phyloP scores from a whole-genome alignment of 2,329 filamentous ascomycete genomes.

The Aspergillus sclerotialis region DNA sequence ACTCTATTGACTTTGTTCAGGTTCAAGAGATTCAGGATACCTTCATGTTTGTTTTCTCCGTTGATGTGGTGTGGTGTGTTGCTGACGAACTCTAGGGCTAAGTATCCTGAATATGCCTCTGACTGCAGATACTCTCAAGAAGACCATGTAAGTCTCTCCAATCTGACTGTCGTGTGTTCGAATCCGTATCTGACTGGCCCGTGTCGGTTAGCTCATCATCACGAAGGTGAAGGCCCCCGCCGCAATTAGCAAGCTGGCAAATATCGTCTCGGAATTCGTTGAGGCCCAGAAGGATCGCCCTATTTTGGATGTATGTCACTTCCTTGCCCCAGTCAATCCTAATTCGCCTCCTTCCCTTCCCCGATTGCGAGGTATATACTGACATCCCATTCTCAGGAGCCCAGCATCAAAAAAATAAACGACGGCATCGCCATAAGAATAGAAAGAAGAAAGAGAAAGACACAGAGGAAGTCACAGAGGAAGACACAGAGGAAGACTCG shows the following conservation, averaged over 20 bases:
- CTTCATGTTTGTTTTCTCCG: conserved; percentile 13
- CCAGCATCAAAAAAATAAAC: no score
- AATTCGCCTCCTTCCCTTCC: no score
- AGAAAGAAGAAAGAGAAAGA: no score
- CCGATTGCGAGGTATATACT: background rate
- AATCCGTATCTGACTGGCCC: no score
- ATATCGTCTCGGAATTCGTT: conserved; percentile 18
- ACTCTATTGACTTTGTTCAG: conserved; percentile 10
- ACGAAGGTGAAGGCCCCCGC: no score
- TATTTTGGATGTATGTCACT: conserved; percentile 23
- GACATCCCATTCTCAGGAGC: background rate
- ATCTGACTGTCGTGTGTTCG: background rate
- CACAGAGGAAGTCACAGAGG: background rate
- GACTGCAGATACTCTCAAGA: conserved; percentile 16
- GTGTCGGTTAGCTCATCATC: no score
- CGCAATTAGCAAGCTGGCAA: no score
- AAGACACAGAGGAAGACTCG: conserved; percentile 1
- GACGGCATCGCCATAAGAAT: no score
- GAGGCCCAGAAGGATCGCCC: conserved; percentile 24
- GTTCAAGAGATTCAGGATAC: conserved; percentile 16
- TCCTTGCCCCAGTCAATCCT: background rate
- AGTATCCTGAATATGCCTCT: conserved; percentile 3
- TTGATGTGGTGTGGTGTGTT: background rate
- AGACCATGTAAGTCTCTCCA: conserved; percentile 15
- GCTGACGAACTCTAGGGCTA: conserved; percentile 6